phyloP scores from a whole-genome alignment of 2,329 filamentous ascomycete genomes.

The Trichoderma gracile region DNA sequence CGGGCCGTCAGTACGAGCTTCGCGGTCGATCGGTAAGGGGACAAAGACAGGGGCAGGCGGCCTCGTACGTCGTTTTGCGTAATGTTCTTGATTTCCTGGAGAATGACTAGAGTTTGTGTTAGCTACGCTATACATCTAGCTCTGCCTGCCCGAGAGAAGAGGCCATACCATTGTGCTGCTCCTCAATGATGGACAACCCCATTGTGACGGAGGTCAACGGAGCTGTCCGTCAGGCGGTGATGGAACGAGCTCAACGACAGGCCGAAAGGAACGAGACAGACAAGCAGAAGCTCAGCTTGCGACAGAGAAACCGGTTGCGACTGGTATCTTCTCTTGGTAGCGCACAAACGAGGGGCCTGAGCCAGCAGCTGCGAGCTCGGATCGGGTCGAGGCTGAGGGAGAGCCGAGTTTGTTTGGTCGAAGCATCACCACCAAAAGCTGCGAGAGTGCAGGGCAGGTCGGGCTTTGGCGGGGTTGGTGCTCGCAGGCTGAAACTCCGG shows the following conservation, averaged over 20 bases:
- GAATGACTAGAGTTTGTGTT: constrained; percentile 37
- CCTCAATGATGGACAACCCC: constrained; percentile 80
- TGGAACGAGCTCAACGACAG: constrained; percentile 4
- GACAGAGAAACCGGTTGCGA: not conserved
- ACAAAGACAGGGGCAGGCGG: constrained; percentile 10
- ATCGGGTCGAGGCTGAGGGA: not conserved
- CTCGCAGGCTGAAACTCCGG: constrained; percentile 23
- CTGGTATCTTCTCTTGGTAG: not conserved
- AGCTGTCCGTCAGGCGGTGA: constrained; percentile 24
- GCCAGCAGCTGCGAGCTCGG: not conserved
- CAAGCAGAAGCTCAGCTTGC: not conserved
- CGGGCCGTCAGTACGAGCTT: constrained; percentile 17
- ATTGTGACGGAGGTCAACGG: constrained; percentile 53
- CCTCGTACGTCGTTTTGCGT: constrained; percentile 74
- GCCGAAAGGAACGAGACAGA: not conserved
- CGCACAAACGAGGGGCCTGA: not conserved
- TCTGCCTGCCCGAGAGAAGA: not conserved
- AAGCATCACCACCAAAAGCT: constrained; percentile 27
- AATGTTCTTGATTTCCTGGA: constrained; percentile 66
- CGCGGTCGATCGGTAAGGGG: constrained; percentile 20
- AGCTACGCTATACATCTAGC: constrained; percentile 22
- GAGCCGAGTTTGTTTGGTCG: constrained; percentile 18
- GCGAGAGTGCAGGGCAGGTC: not conserved
- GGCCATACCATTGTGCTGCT: constrained; percentile 62
- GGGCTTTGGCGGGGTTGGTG: constrained; percentile 23